Percentiles rank a stretch among this genome's conserved stretches.
Conservation (phyloP, 495 filamentous ascomycete species). For the Sporormia fimetaria region DNA sequence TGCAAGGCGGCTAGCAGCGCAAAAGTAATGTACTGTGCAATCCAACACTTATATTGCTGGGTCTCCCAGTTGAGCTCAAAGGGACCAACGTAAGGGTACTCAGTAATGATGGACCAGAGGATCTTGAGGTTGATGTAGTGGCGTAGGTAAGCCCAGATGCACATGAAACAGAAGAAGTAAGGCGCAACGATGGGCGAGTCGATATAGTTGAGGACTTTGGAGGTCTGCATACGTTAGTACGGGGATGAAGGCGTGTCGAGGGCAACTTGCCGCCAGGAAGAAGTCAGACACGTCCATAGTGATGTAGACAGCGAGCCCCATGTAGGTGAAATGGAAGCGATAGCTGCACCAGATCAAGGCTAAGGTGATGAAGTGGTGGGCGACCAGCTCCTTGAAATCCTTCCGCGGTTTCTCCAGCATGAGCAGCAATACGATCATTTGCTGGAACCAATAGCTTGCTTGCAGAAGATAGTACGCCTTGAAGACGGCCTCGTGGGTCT, state of each 20-base stretch:
- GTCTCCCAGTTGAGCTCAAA: slow-evolving; percentile 38
- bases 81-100: slow-evolving; percentile 80
- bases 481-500: slow-evolving; percentile 71
- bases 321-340: slow-evolving; percentile 95
- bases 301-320: slow-evolving; percentile 93
- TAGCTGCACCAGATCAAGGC: slow-evolving; percentile 84
- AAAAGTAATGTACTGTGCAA: slow-evolving; percentile 32
- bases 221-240: slow-evolving; percentile 46
- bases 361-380: slow-evolving; percentile 86
- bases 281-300: slow-evolving; percentile 95
- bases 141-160: slow-evolving; percentile 81
- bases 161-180: slow-evolving; percentile 77
- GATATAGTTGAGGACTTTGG: slow-evolving; percentile 89
- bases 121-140: slow-evolving; percentile 87
- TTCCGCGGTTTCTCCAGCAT: slow-evolving; percentile 92
- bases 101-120: slow-evolving; percentile 69
- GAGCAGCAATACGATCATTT: slow-evolving; percentile 78
- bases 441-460: slow-evolving; percentile 93
- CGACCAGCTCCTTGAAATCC: slow-evolving; percentile 91
- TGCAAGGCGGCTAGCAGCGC: slow-evolving; percentile 30
- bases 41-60: slow-evolving; percentile 37
- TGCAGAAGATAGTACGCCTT: slow-evolving; percentile 97
- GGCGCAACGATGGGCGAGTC: slow-evolving; percentile 63
- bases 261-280: slow-evolving; percentile 74
- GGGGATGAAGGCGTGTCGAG: not conserved